Conservation (phyloP, 1,284 basidiomycete genomes). For the Ustilago loliicola region DNA sequence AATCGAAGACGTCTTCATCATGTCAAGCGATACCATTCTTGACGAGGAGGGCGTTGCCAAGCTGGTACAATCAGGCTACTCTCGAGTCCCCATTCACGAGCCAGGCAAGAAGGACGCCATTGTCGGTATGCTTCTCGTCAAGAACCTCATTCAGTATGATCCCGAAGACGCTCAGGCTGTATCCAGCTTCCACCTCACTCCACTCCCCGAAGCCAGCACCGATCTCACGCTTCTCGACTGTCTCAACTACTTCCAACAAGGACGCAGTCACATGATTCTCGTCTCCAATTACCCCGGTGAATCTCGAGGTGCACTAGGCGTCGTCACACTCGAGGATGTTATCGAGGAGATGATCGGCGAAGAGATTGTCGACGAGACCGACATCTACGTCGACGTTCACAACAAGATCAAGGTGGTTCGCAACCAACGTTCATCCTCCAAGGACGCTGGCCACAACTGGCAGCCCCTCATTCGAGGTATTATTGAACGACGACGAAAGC, state of each 20-base stretch:
- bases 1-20: slow-evolving; percentile 80
- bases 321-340: slow-evolving; percentile 73
- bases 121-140: slow-evolving; percentile 82
- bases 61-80: slow-evolving; percentile 79
- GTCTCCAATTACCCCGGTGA: slow-evolving; percentile 85
- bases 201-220: slow-evolving; percentile 90
- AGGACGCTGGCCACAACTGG: slow-evolving; percentile 53
- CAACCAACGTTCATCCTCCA: slow-evolving; percentile 27
- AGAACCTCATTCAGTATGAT: slow-evolving; percentile 88
- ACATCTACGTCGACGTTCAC: slow-evolving; percentile 68
- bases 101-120: slow-evolving; percentile 82
- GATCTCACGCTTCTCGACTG: slow-evolving; percentile 78
- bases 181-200: slow-evolving; percentile 73
- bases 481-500: slow-evolving; percentile 67
- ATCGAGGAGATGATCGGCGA: slow-evolving; percentile 75
- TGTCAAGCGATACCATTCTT: slow-evolving; percentile 82
- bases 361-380: slow-evolving; percentile 69
- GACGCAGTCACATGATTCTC: slow-evolving; percentile 90
- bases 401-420: slow-evolving; percentile 65
- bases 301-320: slow-evolving; percentile 78
- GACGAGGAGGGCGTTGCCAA: slow-evolving; percentile 82
- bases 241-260: slow-evolving; percentile 80
- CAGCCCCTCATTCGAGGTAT: slow-evolving; percentile 68
- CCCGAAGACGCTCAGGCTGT: slow-evolving; percentile 83
- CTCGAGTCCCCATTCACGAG: slow-evolving; percentile 90